Conservation (phyloP, 2,329 filamentous ascomycete species). For the Penicillium sp. region DNA sequence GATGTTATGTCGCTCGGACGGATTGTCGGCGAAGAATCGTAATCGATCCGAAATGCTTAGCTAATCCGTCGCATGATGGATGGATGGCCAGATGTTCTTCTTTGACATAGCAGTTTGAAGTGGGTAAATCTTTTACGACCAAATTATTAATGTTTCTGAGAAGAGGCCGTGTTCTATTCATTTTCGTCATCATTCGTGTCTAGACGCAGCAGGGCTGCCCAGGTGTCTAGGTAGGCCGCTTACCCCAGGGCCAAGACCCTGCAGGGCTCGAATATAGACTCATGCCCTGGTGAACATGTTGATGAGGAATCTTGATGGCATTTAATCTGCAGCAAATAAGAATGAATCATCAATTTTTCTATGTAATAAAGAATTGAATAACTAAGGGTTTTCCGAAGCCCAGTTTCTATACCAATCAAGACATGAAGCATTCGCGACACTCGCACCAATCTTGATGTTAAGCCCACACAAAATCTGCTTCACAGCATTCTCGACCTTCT, state of each 20-base stretch:
- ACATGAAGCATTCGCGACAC: conserved; percentile 87
- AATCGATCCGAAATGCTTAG: conserved; percentile 27
- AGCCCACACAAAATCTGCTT: conserved; percentile 92
- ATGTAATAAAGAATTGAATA: background rate
- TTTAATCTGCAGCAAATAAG: background rate
- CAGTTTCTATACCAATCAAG: conserved; percentile 84
- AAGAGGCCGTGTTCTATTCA: background rate
- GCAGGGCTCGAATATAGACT: conserved; percentile 7
- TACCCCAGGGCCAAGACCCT: conserved; percentile 6
- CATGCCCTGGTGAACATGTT: background rate
- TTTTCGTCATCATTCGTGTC: background rate
- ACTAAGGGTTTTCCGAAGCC: conserved; percentile 55
- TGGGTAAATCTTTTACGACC: background rate
- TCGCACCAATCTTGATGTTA: conserved; percentile 83
- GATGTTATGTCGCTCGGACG: conserved; percentile 8
- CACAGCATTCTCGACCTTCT: conserved; percentile 96
- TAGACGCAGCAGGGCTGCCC: background rate
- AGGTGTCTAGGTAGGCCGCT: background rate
- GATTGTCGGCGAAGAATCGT: conserved; percentile 20
- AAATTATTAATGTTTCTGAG: background rate
- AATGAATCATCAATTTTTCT: background rate
- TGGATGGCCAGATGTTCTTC: background rate
- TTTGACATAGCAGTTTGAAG: background rate
- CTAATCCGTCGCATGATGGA: conserved; percentile 23
- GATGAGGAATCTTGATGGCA: background rate